Base-by-base conservation (phyloP, 495 filamentous ascomycete genomes). In the Hypoxylon subgilvum region DNA sequence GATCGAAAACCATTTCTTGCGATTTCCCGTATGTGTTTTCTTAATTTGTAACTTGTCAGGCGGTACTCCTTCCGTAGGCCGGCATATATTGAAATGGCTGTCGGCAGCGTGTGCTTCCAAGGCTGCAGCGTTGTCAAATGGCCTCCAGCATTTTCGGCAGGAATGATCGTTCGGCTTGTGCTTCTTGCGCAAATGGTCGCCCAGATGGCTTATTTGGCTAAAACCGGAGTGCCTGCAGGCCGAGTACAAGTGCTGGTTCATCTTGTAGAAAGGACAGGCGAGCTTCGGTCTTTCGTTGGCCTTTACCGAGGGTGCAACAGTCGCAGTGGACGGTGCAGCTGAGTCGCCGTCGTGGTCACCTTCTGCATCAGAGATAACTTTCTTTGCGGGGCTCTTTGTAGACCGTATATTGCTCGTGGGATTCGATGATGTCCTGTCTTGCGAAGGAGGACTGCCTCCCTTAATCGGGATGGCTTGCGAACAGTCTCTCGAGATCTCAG, bases 221-320 rank as follows among this genome's bases (percentile, higher is more conserved):
- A 22, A 51, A 1, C 47, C 34, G 9, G 23, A 30, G 13, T 8
- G n/a, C 9, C 35, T n/a, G 19, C 47, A 51, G 6, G 13, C 2
- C 16, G 22, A 17, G 8, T 51, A 51, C 16, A 30, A 6, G 8
- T 40, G 23, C 35, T 51, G 47, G 16, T 51, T 51, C 47, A 28
- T 51, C 35, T 51, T 51, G 32, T 23, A 51, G 14, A 51, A 51
- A 10, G 28, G 47, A 14, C 47, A 51, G 4, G 47, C 47, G 18
- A 30, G 40, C 35, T 51, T 51, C 0, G 22, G 9, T 18, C 19
- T 39, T 18, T 36, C n/a, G 2, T 9, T 13, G 9, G 1, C 23
- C 16, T 40, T 31, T n/a, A 14, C 9, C 19, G 16, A 14, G 0
- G 47, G 25, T 0, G 6, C 13, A 2, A 19, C 35, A 7, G 35